phyloP scores from a whole-genome alignment of 352 stramenopile species.

The Phytophthora palmivora region DNA sequence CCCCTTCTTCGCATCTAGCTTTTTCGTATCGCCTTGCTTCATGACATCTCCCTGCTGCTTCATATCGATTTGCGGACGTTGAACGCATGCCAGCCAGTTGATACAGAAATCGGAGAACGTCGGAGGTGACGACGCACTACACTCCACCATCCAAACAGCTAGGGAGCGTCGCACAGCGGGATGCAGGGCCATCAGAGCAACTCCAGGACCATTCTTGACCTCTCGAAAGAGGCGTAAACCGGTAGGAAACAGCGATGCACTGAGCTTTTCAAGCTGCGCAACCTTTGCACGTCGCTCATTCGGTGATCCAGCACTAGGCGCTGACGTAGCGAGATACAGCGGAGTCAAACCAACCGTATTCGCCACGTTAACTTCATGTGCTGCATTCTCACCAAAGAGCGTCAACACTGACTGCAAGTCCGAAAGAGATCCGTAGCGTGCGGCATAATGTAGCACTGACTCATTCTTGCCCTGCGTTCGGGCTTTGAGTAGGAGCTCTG shows the following conservation, averaged over 20 bases:
- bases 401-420: conserved; percentile 31
- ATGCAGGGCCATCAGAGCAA: conserved; percentile 16
- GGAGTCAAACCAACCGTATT: conserved; percentile 29
- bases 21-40: conserved; percentile 6
- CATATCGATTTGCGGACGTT: conserved; percentile 20
- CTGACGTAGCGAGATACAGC: conserved; percentile 33
- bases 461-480: conserved; percentile 35
- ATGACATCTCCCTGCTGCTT: conserved; percentile 4
- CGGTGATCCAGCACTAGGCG: conserved; percentile 25
- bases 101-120: conserved; percentile 33
- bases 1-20: neutral
- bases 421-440: conserved; percentile 30
- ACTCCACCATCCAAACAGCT: conserved; percentile 30
- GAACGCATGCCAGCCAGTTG: conserved; percentile 38
- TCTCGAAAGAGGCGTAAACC: conserved; percentile 22
- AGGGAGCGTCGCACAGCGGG: conserved; percentile 28
- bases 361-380: conserved; percentile 25
- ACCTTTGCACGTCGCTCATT: conserved; percentile 27
- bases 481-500: conserved; percentile 20
- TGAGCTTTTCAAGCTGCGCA: conserved; percentile 25
- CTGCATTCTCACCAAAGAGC: conserved; percentile 8
- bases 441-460: conserved; percentile 41
- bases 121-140: conserved; percentile 7
- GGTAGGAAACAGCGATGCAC: conserved; percentile 25
- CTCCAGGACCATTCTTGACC: conserved; percentile 18